phyloP scores from a whole-genome alignment of 2,329 filamentous ascomycete genomes.

The Aphanoascus verrucosus region DNA sequence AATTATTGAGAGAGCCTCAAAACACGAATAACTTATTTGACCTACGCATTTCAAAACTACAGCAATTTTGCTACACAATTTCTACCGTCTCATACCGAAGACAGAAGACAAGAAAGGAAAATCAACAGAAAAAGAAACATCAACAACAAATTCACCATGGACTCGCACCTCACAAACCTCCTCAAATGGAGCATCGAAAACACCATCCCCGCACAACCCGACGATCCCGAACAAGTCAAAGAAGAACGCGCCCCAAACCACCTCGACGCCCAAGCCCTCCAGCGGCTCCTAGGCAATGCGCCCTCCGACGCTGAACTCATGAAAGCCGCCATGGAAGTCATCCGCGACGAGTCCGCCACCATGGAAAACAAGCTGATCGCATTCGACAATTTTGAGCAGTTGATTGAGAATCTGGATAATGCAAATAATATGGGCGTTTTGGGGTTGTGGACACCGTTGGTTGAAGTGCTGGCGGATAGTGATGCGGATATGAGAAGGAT shows the following conservation, averaged over 20 bases:
- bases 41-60: neutral
- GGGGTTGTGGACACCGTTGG: conserved; percentile 69
- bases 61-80: neutral
- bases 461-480: conserved; percentile 55
- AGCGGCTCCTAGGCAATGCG: conserved; percentile 46
- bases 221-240: conserved; percentile 22
- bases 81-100: too few relatives aligned
- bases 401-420: conserved; percentile 89
- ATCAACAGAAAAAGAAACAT: neutral
- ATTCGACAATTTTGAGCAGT: conserved; percentile 90
- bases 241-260: conserved; percentile 14
- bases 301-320: conserved; percentile 88
- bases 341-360: conserved; percentile 54
- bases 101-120: neutral
- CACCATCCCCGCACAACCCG: conserved; percentile 36
- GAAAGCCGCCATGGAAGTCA: conserved; percentile 68
- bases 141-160: conserved; percentile 35
- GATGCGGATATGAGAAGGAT: conserved; percentile 66
- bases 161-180: conserved; percentile 61
- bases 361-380: conserved; percentile 70
- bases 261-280: conserved; percentile 23
- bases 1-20: neutral
- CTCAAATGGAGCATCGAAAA: conserved; percentile 69
- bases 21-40: neutral
- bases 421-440: conserved; percentile 82